Evolutionary conservation across 2,329 filamentous ascomycete genomes (phyloP).

Genomic region (Knoxdaviesia capensis): DNA sequence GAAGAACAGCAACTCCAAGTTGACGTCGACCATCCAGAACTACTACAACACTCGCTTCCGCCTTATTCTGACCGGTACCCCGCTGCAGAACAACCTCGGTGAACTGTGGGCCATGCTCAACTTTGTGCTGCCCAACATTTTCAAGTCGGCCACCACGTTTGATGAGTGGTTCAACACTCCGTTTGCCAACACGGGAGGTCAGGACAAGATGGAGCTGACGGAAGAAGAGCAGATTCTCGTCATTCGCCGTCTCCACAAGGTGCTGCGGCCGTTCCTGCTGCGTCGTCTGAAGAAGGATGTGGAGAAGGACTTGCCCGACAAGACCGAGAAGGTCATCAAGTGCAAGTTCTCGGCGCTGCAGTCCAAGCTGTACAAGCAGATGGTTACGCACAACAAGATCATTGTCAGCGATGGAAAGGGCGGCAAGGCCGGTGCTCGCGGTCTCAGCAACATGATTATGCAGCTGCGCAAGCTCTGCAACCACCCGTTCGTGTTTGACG

Average conservation of each 20-base stretch:
- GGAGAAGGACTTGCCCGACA: conserved; percentile 95
- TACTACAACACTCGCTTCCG: conserved; percentile 94
- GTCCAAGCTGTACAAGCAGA: conserved; percentile 87
- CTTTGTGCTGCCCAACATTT: conserved; percentile 94
- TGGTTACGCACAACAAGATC: conserved; percentile 88
- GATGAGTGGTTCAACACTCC: conserved; percentile 99
- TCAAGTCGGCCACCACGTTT: conserved; percentile 97
- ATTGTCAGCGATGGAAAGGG: conserved; percentile 89
- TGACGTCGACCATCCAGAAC: conserved; percentile 81
- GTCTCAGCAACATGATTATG: conserved; percentile 99
- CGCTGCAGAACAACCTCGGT: conserved; percentile 87
- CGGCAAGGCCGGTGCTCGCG: conserved; percentile 82
- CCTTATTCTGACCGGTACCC: conserved; percentile 91
- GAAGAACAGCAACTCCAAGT: conserved; percentile 95
- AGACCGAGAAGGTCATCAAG: conserved; percentile 98
- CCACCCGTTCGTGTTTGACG: conserved; percentile 95
- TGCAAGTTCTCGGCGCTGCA: conserved; percentile 95
- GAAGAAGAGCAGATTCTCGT: conserved; percentile 99
- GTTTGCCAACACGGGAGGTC: conserved; percentile 91
- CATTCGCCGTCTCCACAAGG: conserved; percentile 95
- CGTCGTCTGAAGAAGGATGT: conserved; percentile 99
- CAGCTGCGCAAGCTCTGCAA: conserved; percentile 97
- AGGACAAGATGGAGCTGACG: conserved; percentile 96
- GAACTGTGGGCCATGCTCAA: conserved; percentile 97
- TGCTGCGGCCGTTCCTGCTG: conserved; percentile 87